Evolutionary conservation across 768 basidiomycete species (phyloP), one percentile per base, ranked within the genome.

Genomic region (Trametes cubensis): DNA sequence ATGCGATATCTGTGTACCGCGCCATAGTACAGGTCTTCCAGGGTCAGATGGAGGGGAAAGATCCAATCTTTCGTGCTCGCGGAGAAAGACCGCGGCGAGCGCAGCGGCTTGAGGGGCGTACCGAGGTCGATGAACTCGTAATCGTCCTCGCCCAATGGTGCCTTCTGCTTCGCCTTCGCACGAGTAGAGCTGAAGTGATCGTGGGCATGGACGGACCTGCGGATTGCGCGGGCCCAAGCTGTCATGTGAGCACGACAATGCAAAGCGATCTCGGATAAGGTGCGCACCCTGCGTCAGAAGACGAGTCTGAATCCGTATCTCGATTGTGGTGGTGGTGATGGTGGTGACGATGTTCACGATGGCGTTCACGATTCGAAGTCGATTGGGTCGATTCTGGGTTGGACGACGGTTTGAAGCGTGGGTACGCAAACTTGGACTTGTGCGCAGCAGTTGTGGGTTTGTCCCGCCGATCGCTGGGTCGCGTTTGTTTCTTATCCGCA

Each of bases 1-100:
- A 90, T 81, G 54, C 83, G 80, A 67, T 87, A 88, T 58, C 77
- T 79, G 66, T 82, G 84, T 17, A 75, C 76, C 49, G 81, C 80
- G 30, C 88, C 87, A 23, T 71, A 72, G 70, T 81, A 85, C 39
- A 89, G 76, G 64, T 89, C 86, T 60, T 88, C 85, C 20, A 90
- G 79, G 1, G 82, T 79, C 57, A 88, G 72, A 18, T 78, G 76
- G 6, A 90, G 80, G 0, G 85, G 82, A 73, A 87, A 89, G n/a
- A 81, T 76, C 86, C 88, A 89, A 70, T 88, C 87, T 63, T 81
- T 81, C 30, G 80, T 44, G 41, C 38, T 51, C 41, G 53, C 39
- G 47, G 62, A 61, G 55, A 58, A 18, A 13, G 64, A 44, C 14
- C 58, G 58, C 20, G 64, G 61, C 8, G 67, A 54, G 23, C 60